phyloP scores from a whole-genome alignment of 371 early-diverging fungal genomes.

The Parasitella parasitica region DNA sequence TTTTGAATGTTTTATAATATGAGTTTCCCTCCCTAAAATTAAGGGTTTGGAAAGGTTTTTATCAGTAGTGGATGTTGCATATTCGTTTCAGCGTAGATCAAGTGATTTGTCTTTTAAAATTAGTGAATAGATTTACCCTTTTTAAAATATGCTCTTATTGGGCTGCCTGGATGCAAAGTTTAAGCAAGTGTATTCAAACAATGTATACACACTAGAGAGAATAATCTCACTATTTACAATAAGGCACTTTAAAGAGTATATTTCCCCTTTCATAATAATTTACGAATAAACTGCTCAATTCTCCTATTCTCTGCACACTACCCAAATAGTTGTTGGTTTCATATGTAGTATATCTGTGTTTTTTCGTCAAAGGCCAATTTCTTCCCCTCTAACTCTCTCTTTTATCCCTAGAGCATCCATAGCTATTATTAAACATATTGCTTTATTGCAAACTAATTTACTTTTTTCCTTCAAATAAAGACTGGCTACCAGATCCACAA shows the following conservation, averaged over 20 bases:
- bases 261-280: not conserved
- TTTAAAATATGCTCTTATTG: not conserved
- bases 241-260: not conserved
- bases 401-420: too few species aligned
- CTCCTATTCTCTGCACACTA: not conserved
- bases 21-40: not conserved
- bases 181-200: not conserved
- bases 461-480: too few species aligned
- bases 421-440: too few species aligned
- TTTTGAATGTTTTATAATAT: not conserved
- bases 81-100: not conserved
- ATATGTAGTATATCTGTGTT: too few species aligned
- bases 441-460: too few species aligned
- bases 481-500: too few species aligned
- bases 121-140: not conserved
- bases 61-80: not conserved
- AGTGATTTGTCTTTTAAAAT: not conserved
- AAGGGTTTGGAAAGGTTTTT: not conserved
- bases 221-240: not conserved
- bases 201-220: not conserved
- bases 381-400: too few species aligned
- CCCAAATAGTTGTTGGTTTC: too few species aligned
- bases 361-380: too few species aligned
- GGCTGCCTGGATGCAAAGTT: not conserved
- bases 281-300: not conserved